Base-by-base conservation (phyloP, 2,329 filamentous ascomycete species). In the Exophiala aquamarina region DNA sequence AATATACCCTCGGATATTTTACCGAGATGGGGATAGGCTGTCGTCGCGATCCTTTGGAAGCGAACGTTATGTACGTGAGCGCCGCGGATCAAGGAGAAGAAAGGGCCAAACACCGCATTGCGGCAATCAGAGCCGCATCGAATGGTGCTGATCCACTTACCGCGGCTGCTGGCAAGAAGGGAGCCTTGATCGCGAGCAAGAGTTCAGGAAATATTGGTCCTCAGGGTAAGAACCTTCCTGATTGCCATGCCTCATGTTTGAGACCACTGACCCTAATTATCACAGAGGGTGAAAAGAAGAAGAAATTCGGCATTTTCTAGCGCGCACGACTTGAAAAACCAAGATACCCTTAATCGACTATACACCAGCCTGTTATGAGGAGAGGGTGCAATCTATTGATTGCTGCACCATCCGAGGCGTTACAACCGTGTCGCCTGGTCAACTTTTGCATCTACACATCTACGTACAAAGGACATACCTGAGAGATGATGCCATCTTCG, bases 11-110 rank as follows among this genome's bases (percentile, higher is more conserved):
- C 17, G 93, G 90, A 35, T 97, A 96, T 70, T 98, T 98, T 66
- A 96, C 91, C 4, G 93, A 98, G 67, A 95, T 94, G 88, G 93
- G 93, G 54, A 96, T 98, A 59, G 93, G 93, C 40, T 96, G 90
- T 66, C 87, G 90, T 29, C 84, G 89, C 39, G 93, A 98, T 66
- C 84, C 92, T n/a, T 79, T 98, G 34, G 91, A 96, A 67, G 92
- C 93, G 58, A 98, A 98, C 63, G 88, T 95, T 23, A 97, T 91
- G 92, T 98, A 98, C 65, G 92, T 98, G 58, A 89, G 88, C 68
- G 93, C 93, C 4, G 92, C 93, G 13, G 92, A 95, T 58, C 82
- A 89, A 40, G 93, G 92, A 37, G 91, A 97, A 61, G 88, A 93
- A 60, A 82, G 90, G 48, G 93, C 93, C 41, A 92, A 86, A 66